Percentiles rank a stretch among this genome's conserved stretches.
Evolutionary conservation across 208 protist genomes (phyloP).

Genomic region (Trypanosoma congolense): DNA sequence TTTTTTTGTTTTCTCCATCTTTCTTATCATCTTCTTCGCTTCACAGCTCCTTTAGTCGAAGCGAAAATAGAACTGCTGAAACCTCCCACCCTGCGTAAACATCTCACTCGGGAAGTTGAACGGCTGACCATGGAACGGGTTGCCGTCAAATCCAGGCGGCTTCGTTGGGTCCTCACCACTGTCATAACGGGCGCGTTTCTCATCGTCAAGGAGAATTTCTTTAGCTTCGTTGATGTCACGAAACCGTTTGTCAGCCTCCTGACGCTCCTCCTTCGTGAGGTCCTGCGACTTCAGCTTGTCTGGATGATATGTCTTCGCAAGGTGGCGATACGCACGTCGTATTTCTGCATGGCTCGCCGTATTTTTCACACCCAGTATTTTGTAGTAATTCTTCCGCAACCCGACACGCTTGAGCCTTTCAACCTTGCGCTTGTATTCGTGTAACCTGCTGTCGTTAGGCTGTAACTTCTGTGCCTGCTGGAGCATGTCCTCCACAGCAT

Average conservation of each 20-base stretch:
- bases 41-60: slow-evolving; percentile 12
- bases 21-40: slow-evolving; percentile 1
- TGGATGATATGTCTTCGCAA: slow-evolving; percentile 85
- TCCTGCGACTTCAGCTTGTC: slow-evolving; percentile 83
- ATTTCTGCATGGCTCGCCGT: slow-evolving; percentile 75
- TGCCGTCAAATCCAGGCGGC: slow-evolving; percentile 34
- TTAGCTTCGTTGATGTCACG: slow-evolving; percentile 91
- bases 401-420: slow-evolving; percentile 49
- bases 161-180: slow-evolving; percentile 84
- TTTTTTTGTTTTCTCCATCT: slow-evolving; percentile 4
- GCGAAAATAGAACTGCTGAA: slow-evolving; percentile 58
- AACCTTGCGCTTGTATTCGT: slow-evolving; percentile 43
- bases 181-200: slow-evolving; percentile 86
- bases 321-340: slow-evolving; percentile 85
- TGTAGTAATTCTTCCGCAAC: slow-evolving; percentile 89
- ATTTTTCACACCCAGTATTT: slow-evolving; percentile 86
- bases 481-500: slow-evolving; percentile 44
- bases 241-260: slow-evolving; percentile 69
- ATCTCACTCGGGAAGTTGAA: slow-evolving; percentile 35
- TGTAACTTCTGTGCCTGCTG: slow-evolving; percentile 23
- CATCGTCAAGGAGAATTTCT: slow-evolving; percentile 83
- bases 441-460: slow-evolving; percentile 22
- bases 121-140: slow-evolving; percentile 63
- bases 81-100: slow-evolving; percentile 24
- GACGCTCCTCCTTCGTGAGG: slow-evolving; percentile 53